Conservation (phyloP, 306 rosid species). For the Hippophae gyantsensis region DNA sequence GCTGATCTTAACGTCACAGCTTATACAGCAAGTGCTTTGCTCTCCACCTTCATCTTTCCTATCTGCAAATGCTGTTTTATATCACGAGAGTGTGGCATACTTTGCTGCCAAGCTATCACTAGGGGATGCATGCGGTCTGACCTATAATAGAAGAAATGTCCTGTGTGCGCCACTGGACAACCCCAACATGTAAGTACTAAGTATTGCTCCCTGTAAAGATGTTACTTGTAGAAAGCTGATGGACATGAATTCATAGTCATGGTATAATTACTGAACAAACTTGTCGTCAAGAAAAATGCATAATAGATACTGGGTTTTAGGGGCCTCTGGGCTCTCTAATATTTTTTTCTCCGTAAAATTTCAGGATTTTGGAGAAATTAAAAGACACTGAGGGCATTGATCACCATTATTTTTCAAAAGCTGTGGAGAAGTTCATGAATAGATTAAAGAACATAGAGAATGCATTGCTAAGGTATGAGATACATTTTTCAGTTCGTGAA, state of each 20-base stretch:
- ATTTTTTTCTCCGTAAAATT: conserved; percentile 7
- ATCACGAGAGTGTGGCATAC: conserved; percentile 32
- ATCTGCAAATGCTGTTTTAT: conserved; percentile 29
- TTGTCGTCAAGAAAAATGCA: not conserved
- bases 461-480: conserved; percentile 32
- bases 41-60: conserved; percentile 34
- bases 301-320: not conserved
- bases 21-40: conserved; percentile 39
- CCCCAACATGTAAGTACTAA: conserved; percentile 34
- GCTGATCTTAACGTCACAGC: conserved; percentile 34
- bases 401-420: conserved; percentile 17
- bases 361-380: conserved; percentile 29
- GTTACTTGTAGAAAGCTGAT: not conserved
- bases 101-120: conserved; percentile 30
- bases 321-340: not conserved
- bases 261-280: not conserved
- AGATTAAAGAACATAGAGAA: conserved; percentile 36
- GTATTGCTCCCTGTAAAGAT: conserved; percentile 15
- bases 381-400: conserved; percentile 19
- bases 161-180: conserved; percentile 3
- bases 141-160: conserved; percentile 16
- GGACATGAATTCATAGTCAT: not conserved
- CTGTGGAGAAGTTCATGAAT: conserved; percentile 24
- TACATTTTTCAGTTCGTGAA: not conserved
- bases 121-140: conserved; percentile 45